Base-by-base conservation (phyloP, 2,329 filamentous ascomycete genomes). In the Penicillium oxalicum region DNA sequence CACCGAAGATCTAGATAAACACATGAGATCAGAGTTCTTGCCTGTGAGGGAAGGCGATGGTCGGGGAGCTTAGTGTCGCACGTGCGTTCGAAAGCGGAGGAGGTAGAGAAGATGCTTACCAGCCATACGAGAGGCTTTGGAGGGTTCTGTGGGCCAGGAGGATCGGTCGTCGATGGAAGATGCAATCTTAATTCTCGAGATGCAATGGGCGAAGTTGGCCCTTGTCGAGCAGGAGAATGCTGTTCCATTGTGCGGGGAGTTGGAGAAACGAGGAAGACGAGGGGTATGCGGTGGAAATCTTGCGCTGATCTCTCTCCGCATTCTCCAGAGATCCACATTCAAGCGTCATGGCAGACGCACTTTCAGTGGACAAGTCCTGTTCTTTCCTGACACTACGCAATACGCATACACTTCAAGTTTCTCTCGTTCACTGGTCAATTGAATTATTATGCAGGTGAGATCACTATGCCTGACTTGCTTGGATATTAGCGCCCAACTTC, bases 91-190 rank as follows among this genome's bases (percentile, higher is more conserved):
- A 40, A n/a, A 44, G 43, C 32, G 48, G 48, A 50, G 48, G 42
- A 41, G 26, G 4, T 7, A 9, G 24, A 8, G 4, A 11, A 25
- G 27, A 40, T 25, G 74, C 82, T 65, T 76, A 93, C 88, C 65
- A 97, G 82, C 91, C 91, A 97, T 72, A 91, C 85, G 54, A 90
- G 80, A 66, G 86, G 86, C 65, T 84, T 86, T 2, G 81, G 76
- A 9, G 86, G 83, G 49, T 85, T 84, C 40, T 79, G 78, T 9
- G 83, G 78, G 13, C 82, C 80, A 0, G 91, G 90, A 26, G 91
- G 91, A 59, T 95, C 88, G 66, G 90, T 95, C 57, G 88, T 94
- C 32, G 84, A 75, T 1, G 91, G 91, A 3, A 97, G 80, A 58
- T 84, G 73, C 8, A 82, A 72, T 53, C 70, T 74, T 9, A 73